A percentile compares a stretch with the other conserved stretches of the same genome.
Evolutionary conservation across 2,329 filamentous ascomycete genomes (phyloP).

Genomic region (Botrytis byssoidea): DNA sequence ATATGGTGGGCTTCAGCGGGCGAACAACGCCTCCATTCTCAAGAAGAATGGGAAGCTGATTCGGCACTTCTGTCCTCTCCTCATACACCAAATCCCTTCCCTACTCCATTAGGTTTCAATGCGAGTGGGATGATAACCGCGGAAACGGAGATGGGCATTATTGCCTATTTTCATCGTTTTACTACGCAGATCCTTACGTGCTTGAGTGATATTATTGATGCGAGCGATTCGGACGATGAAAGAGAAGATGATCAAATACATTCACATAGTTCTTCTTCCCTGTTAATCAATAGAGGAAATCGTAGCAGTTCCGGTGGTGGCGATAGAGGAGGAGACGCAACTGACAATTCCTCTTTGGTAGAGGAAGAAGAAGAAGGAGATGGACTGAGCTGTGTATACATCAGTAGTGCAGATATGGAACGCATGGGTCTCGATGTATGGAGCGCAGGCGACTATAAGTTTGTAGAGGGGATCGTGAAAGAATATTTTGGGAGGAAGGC

Average conservation of each 20-base stretch:
- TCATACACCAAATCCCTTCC: constrained; percentile 14
- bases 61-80: constrained; percentile 49
- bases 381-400: constrained; percentile 43
- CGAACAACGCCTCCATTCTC: constrained; percentile 62
- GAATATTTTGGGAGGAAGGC: constrained; percentile 66
- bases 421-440: constrained; percentile 76
- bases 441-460: constrained; percentile 68
- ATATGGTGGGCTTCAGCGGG: constrained; percentile 90
- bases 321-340: constrained; percentile 29
- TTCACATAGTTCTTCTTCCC: neutral
- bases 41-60: constrained; percentile 59
- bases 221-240: constrained; percentile 40
- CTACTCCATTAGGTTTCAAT: constrained; percentile 41
- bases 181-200: constrained; percentile 64
- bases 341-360: constrained; percentile 44
- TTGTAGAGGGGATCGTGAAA: constrained; percentile 60
- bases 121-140: constrained; percentile 22
- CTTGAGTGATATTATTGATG: constrained; percentile 60
- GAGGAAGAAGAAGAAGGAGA: constrained; percentile 43
- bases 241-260: constrained; percentile 35
- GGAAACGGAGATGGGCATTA: constrained; percentile 65
- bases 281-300: neutral
- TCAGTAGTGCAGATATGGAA: constrained; percentile 64
- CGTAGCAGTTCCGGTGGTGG: too few relatives aligned
- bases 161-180: constrained; percentile 78